Percentiles rank a stretch among this genome's conserved stretches.
These are phyloP conservation scores for Geotrichum candidum DNA, from an alignment of 1,139 yeast species.

Conservation along the genomic window DNA sequence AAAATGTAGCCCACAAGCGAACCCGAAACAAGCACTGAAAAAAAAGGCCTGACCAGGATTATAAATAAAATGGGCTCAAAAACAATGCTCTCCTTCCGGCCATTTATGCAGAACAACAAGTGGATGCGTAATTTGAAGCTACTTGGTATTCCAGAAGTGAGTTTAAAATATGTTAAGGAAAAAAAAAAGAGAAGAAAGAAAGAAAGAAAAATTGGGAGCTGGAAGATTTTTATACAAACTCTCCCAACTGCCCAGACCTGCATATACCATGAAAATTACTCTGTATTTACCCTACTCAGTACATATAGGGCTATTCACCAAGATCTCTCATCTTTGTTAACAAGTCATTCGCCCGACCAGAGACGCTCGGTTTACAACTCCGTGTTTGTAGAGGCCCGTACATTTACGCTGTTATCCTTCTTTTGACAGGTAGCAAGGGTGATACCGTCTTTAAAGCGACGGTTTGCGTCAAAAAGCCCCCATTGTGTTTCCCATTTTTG, in stretches of 20 bases:
- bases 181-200: conserved; percentile 17
- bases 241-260: conserved; percentile 4
- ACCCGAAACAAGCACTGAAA: conserved; percentile 21
- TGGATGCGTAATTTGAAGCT: conserved; percentile 23
- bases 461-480: conserved; percentile 53
- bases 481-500: conserved; percentile 65
- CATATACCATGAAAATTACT: neutral
- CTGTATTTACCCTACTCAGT: neutral
- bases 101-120: conserved; percentile 31
- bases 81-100: conserved; percentile 32
- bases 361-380: neutral
- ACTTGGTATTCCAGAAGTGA: conserved; percentile 33
- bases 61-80: conserved; percentile 25
- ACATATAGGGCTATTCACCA: neutral
- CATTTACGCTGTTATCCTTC: neutral
- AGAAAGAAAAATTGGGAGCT: conserved; percentile 9
- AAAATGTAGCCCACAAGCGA: conserved; percentile 29
- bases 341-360: neutral
- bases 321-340: neutral
- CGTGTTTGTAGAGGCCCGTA: too few species aligned
- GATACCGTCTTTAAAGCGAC: conserved; percentile 39
- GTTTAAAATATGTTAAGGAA: conserved; percentile 20
- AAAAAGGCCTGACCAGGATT: conserved; percentile 14
- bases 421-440: conserved; percentile 12
- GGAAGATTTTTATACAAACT: conserved; percentile 2